These are phyloP conservation scores for Alternaria sp. DNA, from an alignment of 2,329 filamentous ascomycete genomes.

Conservation along the genomic window DNA sequence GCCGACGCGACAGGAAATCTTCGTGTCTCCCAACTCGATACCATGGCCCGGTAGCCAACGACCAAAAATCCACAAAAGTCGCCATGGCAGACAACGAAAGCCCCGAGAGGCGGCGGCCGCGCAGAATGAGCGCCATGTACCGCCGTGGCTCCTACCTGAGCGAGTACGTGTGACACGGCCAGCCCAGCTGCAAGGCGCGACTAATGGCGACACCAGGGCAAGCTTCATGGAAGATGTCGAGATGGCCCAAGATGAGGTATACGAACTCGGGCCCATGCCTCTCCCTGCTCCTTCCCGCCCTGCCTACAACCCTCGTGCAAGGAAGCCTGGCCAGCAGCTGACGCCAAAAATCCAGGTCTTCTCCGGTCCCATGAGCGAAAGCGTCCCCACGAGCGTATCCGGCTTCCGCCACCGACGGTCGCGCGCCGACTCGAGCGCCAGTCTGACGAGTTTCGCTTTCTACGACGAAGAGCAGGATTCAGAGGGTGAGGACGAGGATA, in stretches of 20 bases:
- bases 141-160: conserved; percentile 72
- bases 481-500: conserved; percentile 44
- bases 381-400: conserved; percentile 92
- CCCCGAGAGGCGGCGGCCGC: conserved; percentile 46
- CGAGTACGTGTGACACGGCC: conserved; percentile 45
- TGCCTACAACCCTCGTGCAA: conserved; percentile 13
- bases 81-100: conserved; percentile 46
- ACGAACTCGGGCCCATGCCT: conserved; percentile 42
- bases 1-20: conserved; percentile 17
- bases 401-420: conserved; percentile 86
- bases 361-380: conserved; percentile 92
- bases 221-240: conserved; percentile 96
- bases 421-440: conserved; percentile 84
- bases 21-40: conserved; percentile 9
- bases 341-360: conserved; percentile 68
- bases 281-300: conserved; percentile 16
- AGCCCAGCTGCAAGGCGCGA: conserved; percentile 7
- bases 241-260: conserved; percentile 95
- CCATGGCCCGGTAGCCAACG: conserved; percentile 27
- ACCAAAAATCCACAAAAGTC: conserved; percentile 4
- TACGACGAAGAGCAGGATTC: conserved; percentile 76
- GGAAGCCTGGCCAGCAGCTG: conserved; percentile 44
- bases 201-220: conserved; percentile 24
- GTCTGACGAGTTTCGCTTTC: conserved; percentile 74
- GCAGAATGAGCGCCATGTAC: conserved; percentile 61